phyloP scores from a whole-genome alignment of 1,284 basidiomycete species.

The Ceratobasidium sp. region DNA sequence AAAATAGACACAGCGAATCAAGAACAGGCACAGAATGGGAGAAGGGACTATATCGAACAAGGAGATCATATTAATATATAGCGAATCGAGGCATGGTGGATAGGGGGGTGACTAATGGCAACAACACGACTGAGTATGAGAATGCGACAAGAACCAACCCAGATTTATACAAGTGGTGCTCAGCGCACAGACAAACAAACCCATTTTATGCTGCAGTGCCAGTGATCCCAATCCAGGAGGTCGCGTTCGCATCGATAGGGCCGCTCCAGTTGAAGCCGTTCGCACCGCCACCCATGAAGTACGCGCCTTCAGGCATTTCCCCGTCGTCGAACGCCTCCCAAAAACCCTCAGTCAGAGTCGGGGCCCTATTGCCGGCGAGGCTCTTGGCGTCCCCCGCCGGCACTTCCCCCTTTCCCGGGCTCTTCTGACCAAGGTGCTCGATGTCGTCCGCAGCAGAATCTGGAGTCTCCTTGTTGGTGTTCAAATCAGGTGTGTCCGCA shows the following conservation, averaged over 20 bases:
- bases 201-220: constrained; percentile 33
- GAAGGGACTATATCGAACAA: constrained; percentile 11
- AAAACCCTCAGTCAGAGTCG: constrained; percentile 41
- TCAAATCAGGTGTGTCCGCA: constrained; percentile 37
- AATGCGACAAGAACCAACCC: constrained; percentile 27
- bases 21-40: constrained; percentile 20
- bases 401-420: constrained; percentile 42
- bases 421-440: constrained; percentile 36
- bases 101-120: constrained; percentile 31
- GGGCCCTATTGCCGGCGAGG: constrained; percentile 35
- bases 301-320: constrained; percentile 45
- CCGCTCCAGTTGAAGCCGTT: constrained; percentile 45
- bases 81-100: constrained; percentile 12
- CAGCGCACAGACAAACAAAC: constrained; percentile 6
- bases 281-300: constrained; percentile 45
- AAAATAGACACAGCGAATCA: constrained; percentile 44
- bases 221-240: constrained; percentile 42
- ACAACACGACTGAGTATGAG: constrained; percentile 27
- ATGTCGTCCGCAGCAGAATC: constrained; percentile 37
- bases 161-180: constrained; percentile 18
- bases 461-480: constrained; percentile 43
- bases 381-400: constrained; percentile 37
- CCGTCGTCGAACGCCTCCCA: constrained; percentile 43
- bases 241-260: constrained; percentile 43
- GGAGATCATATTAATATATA: constrained; percentile 44